Conservation (phyloP, 225 moss, liverwort and hornwort genomes). For the Neckera pumila region DNA sequence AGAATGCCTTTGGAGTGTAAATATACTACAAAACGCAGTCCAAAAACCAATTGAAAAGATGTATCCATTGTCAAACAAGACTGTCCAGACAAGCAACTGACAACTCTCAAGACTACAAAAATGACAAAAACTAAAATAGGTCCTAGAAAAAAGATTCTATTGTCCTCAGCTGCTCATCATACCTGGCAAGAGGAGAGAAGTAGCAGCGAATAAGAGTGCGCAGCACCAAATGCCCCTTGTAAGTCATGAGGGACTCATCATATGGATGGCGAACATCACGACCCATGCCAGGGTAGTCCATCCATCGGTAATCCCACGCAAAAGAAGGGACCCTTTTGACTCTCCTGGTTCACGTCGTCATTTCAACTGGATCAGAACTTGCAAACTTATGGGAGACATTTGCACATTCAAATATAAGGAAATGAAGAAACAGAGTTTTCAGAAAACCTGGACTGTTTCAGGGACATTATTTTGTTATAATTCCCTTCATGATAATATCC, state of each 20-base stretch:
- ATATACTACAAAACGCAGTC: not conserved
- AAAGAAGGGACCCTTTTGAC: slow-evolving; percentile 21
- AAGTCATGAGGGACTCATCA: slow-evolving; percentile 92
- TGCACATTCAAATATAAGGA: not conserved
- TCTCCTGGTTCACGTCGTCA: not conserved
- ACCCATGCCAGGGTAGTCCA: slow-evolving; percentile 80
- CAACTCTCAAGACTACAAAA: not conserved
- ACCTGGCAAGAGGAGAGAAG: slow-evolving; percentile 81
- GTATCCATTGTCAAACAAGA: not conserved
- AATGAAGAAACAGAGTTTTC: not conserved
- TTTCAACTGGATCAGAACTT: not conserved
- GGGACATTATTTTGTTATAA: not conserved
- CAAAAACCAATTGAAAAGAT: not conserved
- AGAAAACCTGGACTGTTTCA: not conserved
- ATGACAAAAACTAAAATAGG: not conserved
- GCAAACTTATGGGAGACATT: not conserved
- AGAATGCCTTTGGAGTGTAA: not conserved
- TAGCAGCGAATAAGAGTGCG: slow-evolving; percentile 94
- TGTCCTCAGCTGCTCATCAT: not conserved
- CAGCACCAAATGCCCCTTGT: slow-evolving; percentile 84
- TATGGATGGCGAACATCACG: slow-evolving; percentile 74
- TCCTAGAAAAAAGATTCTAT: not conserved
- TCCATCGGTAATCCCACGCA: slow-evolving; percentile 90
- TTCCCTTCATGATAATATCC: not conserved
- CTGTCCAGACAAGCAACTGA: not conserved